Base-by-base conservation (phyloP, 495 filamentous ascomycete species). In the Hyaloscypha hepaticicola region DNA sequence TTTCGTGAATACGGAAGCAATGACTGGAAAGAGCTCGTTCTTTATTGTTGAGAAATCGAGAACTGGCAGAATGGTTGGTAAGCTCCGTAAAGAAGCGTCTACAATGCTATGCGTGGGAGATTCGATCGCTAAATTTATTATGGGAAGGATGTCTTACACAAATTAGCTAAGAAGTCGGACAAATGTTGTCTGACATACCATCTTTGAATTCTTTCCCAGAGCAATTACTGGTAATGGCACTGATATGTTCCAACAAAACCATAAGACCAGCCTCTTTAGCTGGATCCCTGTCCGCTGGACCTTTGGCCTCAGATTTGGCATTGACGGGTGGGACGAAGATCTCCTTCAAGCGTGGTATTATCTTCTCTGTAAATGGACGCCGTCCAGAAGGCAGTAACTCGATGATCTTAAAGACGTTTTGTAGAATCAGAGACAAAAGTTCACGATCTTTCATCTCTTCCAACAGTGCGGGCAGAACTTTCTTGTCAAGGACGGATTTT, bases 21-120 rank as follows among this genome's bases (percentile, higher is more conserved):
- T 87, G 16, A 93, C 85, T 0, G 95, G 95, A 72, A 99, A 99
- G 0, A 99, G 81, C 33, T 98, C 93, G 69, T 93, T 92, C 73
- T 97, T 98, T 66, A 97, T 90, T 2, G 95, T 98, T 57, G 88
- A 93, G 68, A 97, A 98, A 71, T 99, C 95, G 12, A 98, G 84
- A 21, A 92, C 85, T 0, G 90, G 87, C 28, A 98, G 77, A 29
- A 97, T 80, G 1, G 81, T 77, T 21, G 90, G 86, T 12, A 99
- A 77, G 22, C 86, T 87, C 58, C 88, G 82, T 22, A 98, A 79
- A 11, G 91, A 84, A 16, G 88, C 90, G 78, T 98, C 95, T 2
- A 96, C 90, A 21, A 98, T 76, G 8, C 88, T 86, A 68, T 96
- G 95, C 0, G 93, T 97, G 19, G 92, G 83, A 1, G 91, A 96